These are phyloP conservation scores for Ampelomyces quisqualis DNA, from an alignment of 2,329 filamentous ascomycete genomes.

Conservation along the genomic window DNA sequence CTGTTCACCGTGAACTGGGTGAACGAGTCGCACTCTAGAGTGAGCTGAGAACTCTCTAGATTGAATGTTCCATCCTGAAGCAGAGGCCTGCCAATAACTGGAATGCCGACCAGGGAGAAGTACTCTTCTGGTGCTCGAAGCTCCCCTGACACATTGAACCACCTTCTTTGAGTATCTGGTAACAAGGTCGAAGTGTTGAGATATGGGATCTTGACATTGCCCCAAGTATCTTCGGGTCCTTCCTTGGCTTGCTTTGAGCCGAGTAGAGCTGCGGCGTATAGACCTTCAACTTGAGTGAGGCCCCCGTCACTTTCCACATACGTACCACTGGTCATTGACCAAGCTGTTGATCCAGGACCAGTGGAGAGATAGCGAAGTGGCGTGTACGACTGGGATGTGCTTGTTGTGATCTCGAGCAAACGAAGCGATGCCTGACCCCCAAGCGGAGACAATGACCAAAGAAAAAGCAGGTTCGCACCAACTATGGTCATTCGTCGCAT, in stretches of 20 bases:
- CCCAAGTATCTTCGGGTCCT: conserved; percentile 34
- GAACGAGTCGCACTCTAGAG: conserved; percentile 16
- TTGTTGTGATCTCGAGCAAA: conserved; percentile 17
- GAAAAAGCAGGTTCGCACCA: conserved; percentile 34
- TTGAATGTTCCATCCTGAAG: conserved; percentile 15
- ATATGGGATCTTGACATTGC: conserved; percentile 39
- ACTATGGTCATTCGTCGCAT: conserved; percentile 35
- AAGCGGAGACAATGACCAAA: conserved; percentile 42
- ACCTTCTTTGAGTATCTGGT: conserved; percentile 17
- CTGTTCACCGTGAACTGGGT: not conserved
- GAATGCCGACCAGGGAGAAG: conserved; percentile 33
- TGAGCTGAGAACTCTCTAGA: conserved; percentile 26
- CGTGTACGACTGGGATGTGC: not conserved
- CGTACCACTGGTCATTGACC: conserved; percentile 10
- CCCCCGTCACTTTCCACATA: conserved; percentile 16
- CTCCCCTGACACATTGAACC: conserved; percentile 19
- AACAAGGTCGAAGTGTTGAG: conserved; percentile 14
- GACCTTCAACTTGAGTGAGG: conserved; percentile 19
- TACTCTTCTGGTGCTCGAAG: conserved; percentile 24
- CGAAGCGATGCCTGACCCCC: conserved; percentile 43
- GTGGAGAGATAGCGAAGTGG: conserved; percentile 35
- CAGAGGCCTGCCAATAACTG: conserved; percentile 22
- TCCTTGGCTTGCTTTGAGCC: conserved; percentile 24
- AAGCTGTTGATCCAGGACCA: conserved; percentile 22
- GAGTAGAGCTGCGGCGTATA: conserved; percentile 32